These are phyloP conservation scores for Spiraea crenata DNA, from an alignment of 331 rosid species.

Conservation along the genomic window DNA sequence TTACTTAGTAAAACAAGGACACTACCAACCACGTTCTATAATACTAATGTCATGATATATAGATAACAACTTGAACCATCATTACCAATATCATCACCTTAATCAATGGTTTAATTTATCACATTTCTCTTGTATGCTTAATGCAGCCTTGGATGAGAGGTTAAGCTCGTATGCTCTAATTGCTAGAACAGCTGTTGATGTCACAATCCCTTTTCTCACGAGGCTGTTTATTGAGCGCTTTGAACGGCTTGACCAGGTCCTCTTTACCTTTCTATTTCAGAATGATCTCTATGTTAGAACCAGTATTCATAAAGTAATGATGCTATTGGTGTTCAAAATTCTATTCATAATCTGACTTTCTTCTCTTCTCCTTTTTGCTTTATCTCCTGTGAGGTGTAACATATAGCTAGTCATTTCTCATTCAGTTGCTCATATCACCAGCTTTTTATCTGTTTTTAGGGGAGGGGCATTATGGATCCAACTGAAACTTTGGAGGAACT, in stretches of 20 bases:
- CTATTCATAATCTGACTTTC: background rate
- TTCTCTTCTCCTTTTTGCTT: slow-evolving; percentile 5
- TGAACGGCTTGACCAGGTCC: slow-evolving; percentile 76
- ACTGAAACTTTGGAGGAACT: slow-evolving; percentile 93
- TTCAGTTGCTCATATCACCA: slow-evolving; percentile 32
- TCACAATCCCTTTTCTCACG: slow-evolving; percentile 75
- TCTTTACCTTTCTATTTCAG: slow-evolving; percentile 26
- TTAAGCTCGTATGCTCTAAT: slow-evolving; percentile 90
- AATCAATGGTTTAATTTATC: background rate
- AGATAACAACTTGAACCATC: background rate
- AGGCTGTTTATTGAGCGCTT: slow-evolving; percentile 62
- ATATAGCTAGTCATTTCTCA: background rate
- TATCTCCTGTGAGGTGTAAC: background rate
- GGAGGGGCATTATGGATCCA: slow-evolving; percentile 70
- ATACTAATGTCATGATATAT: background rate
- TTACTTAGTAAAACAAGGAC: slow-evolving; percentile 1
- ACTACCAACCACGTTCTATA: background rate
- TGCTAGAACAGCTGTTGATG: slow-evolving; percentile 79
- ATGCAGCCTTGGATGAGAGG: slow-evolving; percentile 98
- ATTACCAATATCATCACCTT: background rate
- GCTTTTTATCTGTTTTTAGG: slow-evolving; percentile 55
- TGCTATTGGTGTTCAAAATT: too few species aligned
- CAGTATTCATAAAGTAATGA: background rate
- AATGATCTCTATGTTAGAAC: slow-evolving; percentile 27
- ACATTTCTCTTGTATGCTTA: slow-evolving; percentile 21